Conservation (phyloP, 139 green algal species). For the Yamagishiella unicocca region DNA sequence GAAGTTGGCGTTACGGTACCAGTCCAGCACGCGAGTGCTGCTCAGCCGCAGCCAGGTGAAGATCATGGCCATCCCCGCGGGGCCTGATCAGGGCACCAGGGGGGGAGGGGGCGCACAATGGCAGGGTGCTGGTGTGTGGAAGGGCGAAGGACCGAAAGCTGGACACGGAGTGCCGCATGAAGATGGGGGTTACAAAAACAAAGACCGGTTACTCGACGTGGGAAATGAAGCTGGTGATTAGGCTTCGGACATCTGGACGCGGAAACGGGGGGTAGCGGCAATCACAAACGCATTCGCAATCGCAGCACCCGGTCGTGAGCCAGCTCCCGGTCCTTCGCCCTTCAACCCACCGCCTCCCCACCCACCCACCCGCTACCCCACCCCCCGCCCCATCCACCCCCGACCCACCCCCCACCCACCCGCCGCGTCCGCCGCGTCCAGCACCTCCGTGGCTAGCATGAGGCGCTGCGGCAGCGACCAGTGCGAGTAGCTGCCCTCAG, state of each 20-base stretch:
- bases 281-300: background rate
- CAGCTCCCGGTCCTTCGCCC: background rate
- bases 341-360: background rate
- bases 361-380: background rate
- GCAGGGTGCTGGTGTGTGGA: background rate
- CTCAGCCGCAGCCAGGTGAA: constrained; percentile 88
- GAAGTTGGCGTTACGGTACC: constrained; percentile 80
- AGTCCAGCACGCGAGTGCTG: constrained; percentile 80
- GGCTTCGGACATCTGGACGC: too few species aligned
- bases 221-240: too few species aligned
- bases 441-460: constrained; percentile 74
- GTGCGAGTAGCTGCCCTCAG: constrained; percentile 71
- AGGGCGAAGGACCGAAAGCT: background rate
- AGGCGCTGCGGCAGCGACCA: constrained; percentile 86
- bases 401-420: constrained; percentile 53
- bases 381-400: background rate
- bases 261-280: background rate
- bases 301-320: background rate
- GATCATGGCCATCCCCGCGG: constrained; percentile 78
- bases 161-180: background rate
- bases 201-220: background rate
- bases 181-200: background rate
- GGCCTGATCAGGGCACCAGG: constrained; percentile 50
- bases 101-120: background rate
- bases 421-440: constrained; percentile 74